Evolutionary conservation across 169 alveolate species (phyloP), one percentile per base, ranked within the genome.

Genomic region (Plasmodium gallinaceum): DNA sequence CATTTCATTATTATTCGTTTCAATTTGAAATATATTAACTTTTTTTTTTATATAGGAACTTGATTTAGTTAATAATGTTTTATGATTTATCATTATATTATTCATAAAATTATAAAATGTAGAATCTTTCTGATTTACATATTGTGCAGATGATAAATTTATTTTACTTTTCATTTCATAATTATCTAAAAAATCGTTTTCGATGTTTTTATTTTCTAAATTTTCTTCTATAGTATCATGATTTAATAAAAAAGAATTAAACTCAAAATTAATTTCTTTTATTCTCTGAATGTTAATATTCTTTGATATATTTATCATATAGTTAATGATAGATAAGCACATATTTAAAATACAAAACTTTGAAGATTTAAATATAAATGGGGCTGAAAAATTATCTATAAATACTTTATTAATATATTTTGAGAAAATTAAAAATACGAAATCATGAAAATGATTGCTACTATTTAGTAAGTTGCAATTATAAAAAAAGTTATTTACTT

Each of bases 11-110:
- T 45, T 9, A 22, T 54, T 70, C 2, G 51, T 10, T 0, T 26
- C 51, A 37, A 83, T 42, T 26, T 68, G 91, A 16, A 83, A 83
- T 20, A 83, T 57, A 48, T 83, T 83, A 1, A 83, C 51, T 57
- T 54, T 68, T 46, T 83, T 83, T 6, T 64, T 45, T 22, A 46
- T 42, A 2, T 52, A 68, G 6, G 42, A 5, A 12, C 68, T 66
- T 16, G 48, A 45, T 5, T 68, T 57, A 32, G 26, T 66, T 16
- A 68, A 20, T 32, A 83, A 54, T 7, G 64, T 83, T 37, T 42
- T 83, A 48, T 83, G 91, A 48, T 54, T 83, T 18, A 83, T 68
- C 37, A 83, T 83, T 14, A 83, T 83, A 54, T 83, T 83, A 14
- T 42, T 83, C 80, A 83, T 69, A 60, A 83, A 54, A 18, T 60